Conservation (phyloP, 2,329 filamentous ascomycete species). For the Colletotrichum abscissum region DNA sequence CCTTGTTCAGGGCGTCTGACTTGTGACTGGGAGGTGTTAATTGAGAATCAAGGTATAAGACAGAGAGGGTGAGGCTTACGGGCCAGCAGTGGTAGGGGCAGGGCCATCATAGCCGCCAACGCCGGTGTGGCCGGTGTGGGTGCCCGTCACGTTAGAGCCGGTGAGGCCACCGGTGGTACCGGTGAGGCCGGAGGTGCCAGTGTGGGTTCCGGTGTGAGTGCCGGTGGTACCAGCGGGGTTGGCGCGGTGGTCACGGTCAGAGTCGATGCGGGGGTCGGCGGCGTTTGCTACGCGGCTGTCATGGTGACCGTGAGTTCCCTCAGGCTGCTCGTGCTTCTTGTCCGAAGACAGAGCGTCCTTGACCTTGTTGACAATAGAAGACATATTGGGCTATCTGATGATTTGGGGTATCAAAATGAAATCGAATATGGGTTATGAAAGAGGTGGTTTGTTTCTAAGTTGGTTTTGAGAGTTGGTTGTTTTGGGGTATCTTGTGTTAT, state of each 20-base stretch:
- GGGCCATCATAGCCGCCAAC: slow-evolving; percentile 39
- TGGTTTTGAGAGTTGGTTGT: slow-evolving; percentile 14
- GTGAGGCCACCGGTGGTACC: slow-evolving; percentile 30
- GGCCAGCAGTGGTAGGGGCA: slow-evolving; percentile 49
- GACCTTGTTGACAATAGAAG: slow-evolving; percentile 68
- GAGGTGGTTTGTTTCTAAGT: slow-evolving; percentile 7
- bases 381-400: slow-evolving; percentile 57
- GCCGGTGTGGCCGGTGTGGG: slow-evolving; percentile 20
- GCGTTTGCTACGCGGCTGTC: slow-evolving; percentile 57
- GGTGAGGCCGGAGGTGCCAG: slow-evolving; percentile 43
- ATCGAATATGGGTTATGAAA: neutral
- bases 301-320: slow-evolving; percentile 45
- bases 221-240: slow-evolving; percentile 46
- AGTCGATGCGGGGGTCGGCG: slow-evolving; percentile 62
- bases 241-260: slow-evolving; percentile 55
- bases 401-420: slow-evolving; percentile 33
- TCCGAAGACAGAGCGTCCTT: slow-evolving; percentile 65
- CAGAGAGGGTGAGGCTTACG: slow-evolving; percentile 6
- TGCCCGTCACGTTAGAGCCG: slow-evolving; percentile 7
- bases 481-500: slow-evolving; percentile 36
- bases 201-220: slow-evolving; percentile 36
- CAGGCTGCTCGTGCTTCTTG: slow-evolving; percentile 46
- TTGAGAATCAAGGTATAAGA: neutral
- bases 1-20: slow-evolving; percentile 64
- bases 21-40: slow-evolving; percentile 50